Percentiles rank a stretch among this genome's conserved stretches.
These are phyloP conservation scores for Medicago ruthenica DNA, from an alignment of 306 rosid species.

Conservation along the genomic window DNA sequence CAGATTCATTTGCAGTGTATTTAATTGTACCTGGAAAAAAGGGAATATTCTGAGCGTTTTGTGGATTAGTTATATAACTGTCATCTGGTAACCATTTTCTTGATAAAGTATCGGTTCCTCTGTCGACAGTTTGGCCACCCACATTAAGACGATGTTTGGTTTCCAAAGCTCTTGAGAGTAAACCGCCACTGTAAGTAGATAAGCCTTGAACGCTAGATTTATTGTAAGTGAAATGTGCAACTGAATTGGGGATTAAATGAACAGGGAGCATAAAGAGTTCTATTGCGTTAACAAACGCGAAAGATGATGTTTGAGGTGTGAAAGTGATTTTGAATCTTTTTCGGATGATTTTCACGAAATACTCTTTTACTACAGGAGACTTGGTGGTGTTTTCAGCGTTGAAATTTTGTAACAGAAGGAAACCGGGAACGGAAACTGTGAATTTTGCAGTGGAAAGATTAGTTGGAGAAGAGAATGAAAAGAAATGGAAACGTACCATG, in stretches of 20 bases:
- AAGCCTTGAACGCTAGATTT: background rate
- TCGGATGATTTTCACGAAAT: background rate
- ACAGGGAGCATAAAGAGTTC: constrained; percentile 52
- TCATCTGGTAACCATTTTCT: constrained; percentile 56
- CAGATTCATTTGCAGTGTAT: background rate
- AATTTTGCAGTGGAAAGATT: constrained; percentile 49
- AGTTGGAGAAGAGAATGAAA: constrained; percentile 37
- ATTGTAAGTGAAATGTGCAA: background rate
- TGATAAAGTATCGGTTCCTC: background rate
- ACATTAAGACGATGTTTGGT: constrained; percentile 48
- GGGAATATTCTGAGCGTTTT: background rate
- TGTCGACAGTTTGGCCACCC: constrained; percentile 1
- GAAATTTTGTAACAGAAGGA: constrained; percentile 39
- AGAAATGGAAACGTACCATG: constrained; percentile 62
- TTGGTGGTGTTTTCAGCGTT: background rate
- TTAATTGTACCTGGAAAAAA: rapidly evolving
- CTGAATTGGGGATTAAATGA: rapidly evolving
- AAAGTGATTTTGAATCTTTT: constrained; percentile 34
- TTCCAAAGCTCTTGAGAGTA: constrained; percentile 40
- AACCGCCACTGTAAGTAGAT: background rate
- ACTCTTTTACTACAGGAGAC: constrained; percentile 40
- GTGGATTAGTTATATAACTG: background rate
- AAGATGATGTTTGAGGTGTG: constrained; percentile 25
- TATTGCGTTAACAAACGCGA: constrained; percentile 61
- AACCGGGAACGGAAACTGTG: constrained; percentile 45